These are phyloP conservation scores for Paracoccidioides lutzii DNA, from an alignment of 2,329 filamentous ascomycete genomes.

Conservation along the genomic window DNA sequence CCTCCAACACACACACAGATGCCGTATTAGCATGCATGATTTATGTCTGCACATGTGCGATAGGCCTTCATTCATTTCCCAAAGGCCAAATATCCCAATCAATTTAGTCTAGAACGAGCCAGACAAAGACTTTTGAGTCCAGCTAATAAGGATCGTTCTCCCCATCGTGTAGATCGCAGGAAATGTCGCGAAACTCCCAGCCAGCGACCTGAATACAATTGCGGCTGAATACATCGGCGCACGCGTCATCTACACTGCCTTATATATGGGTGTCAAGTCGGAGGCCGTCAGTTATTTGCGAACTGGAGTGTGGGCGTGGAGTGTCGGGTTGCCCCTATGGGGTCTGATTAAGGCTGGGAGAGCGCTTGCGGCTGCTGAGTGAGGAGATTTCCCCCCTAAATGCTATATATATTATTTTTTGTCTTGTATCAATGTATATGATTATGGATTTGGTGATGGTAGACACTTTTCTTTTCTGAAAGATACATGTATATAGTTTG, in stretches of 20 bases:
- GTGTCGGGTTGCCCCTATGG: slow-evolving; percentile 22
- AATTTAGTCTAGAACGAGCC: neutral
- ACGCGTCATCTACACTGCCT: slow-evolving; percentile 21
- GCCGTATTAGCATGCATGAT: neutral
- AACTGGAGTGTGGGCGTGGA: slow-evolving; percentile 22
- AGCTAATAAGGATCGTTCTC: neutral
- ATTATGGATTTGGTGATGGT: neutral
- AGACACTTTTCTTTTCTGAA: too few species aligned
- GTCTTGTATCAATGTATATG: neutral
- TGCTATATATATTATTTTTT: neutral
- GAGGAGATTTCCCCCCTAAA: neutral
- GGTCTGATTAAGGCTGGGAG: slow-evolving; percentile 20
- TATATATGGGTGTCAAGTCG: slow-evolving; percentile 22
- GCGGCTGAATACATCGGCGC: slow-evolving; percentile 22
- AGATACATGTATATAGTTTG: too few species aligned
- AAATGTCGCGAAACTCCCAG: slow-evolving; percentile 21
- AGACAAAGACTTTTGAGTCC: neutral
- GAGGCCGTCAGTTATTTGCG: slow-evolving; percentile 23
- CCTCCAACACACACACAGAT: too few species aligned
- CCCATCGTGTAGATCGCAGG: slow-evolving; percentile 16
- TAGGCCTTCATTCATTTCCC: too few species aligned
- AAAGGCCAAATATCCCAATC: too few species aligned
- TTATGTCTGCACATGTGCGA: too few species aligned
- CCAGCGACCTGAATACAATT: slow-evolving; percentile 20
- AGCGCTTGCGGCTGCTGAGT: neutral